Evolutionary conservation across 2,329 filamentous ascomycete genomes (phyloP), one percentile per base, ranked within the genome.

Genomic region (Onygena corvina): DNA sequence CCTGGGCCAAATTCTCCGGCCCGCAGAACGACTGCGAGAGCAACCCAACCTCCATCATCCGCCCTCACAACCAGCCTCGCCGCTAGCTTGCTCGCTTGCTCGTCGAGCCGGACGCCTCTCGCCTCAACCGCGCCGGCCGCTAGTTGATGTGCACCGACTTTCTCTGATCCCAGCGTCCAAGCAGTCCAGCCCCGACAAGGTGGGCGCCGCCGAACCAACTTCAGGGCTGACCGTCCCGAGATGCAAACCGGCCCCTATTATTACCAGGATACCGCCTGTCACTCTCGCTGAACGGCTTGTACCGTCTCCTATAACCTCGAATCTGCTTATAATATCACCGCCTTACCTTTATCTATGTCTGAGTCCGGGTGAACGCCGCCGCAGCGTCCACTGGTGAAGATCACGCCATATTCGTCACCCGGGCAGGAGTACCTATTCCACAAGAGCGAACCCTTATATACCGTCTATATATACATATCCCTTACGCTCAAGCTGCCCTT

Each of bases 1-100:
- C 38, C 38, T 23, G 18, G 18, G 12, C n/a, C 20, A 25, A 42
- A 42, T 42, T 42, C 38, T 42, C 38, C 38, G 38, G 38, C 9
- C 38, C n/a, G n/a, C n/a, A n/a, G n/a, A n/a, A n/a, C n/a, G n/a
- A n/a, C n/a, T n/a, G n/a, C n/a, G n/a, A n/a, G n/a, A n/a, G n/a
- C n/a, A n/a, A n/a, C n/a, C n/a, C n/a, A n/a, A n/a, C n/a, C n/a
- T n/a, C n/a, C n/a, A n/a, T n/a, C n/a, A n/a, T n/a, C n/a, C n/a
- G n/a, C n/a, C n/a, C n/a, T n/a, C n/a, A n/a, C n/a, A n/a, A n/a
- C n/a, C 12, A n/a, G 21, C 18, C 16, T 42, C 38, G 11, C 36
- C 9, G n/a, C 38, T 21, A 29, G 8, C 38, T 12, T 23, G 16
- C 27, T n/a, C 8, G 25, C 21, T 25, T 12, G 7, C 8, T 42